Evolutionary conservation across 768 basidiomycete species (phyloP).

Genomic region (Leccinellum albellum): DNA sequence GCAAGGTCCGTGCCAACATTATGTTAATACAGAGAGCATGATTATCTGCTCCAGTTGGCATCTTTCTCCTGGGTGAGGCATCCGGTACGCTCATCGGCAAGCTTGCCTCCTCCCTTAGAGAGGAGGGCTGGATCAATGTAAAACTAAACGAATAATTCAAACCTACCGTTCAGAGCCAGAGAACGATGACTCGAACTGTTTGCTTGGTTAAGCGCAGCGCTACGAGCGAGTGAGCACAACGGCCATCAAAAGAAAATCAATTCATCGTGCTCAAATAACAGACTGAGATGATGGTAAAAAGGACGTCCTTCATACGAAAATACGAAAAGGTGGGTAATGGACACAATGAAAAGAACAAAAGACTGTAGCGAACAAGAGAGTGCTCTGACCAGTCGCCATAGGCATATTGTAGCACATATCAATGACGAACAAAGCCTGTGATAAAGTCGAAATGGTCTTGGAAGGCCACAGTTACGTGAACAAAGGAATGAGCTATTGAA

Average conservation of each 20-base stretch:
- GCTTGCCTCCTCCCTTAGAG: slow-evolving; percentile 14
- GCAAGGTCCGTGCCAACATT: slow-evolving; percentile 70
- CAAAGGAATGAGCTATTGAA: too few relatives aligned
- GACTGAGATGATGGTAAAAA: neutral
- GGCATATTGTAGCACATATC: neutral
- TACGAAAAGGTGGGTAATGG: neutral
- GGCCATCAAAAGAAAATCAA: neutral
- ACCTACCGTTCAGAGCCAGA: neutral
- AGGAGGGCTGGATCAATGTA: slow-evolving; percentile 11
- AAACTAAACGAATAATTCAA: neutral
- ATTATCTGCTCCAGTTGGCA: slow-evolving; percentile 54
- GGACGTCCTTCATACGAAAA: too few relatives aligned
- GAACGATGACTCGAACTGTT: neutral
- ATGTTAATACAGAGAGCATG: slow-evolving; percentile 83
- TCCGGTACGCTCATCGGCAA: slow-evolving; percentile 24
- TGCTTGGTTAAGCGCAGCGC: neutral
- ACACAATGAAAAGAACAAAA: neutral
- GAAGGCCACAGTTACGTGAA: neutral
- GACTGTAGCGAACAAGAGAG: neutral
- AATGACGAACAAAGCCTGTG: neutral
- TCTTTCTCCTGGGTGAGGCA: slow-evolving; percentile 19
- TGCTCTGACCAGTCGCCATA: neutral
- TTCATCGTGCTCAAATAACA: neutral
- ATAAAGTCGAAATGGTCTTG: neutral
- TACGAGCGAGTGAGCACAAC: neutral